Percentiles rank a stretch among this genome's conserved stretches.
Evolutionary conservation across 108 stramenopile genomes (phyloP).

Genomic region (Asterionellopsis glacialis): DNA sequence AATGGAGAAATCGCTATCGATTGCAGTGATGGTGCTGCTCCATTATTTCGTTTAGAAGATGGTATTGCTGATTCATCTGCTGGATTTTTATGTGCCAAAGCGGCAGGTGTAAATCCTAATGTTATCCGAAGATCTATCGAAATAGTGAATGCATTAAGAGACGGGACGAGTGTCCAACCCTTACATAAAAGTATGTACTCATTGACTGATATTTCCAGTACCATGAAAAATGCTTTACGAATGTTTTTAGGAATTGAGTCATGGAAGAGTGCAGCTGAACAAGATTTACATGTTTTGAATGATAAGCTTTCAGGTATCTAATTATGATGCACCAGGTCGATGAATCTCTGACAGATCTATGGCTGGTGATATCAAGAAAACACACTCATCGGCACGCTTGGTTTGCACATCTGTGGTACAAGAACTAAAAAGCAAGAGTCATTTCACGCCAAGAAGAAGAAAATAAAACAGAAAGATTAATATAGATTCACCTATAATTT

Average conservation of each 20-base stretch:
- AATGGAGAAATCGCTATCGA: slow-evolving; percentile 7
- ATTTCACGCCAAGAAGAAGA: no score
- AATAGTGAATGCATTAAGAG: slow-evolving; percentile 58
- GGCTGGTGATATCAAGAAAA: no score
- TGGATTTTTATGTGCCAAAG: slow-evolving; percentile 88
- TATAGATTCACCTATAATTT: no score
- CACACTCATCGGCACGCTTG: no score
- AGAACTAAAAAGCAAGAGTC: no score
- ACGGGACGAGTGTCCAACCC: slow-evolving; percentile 46
- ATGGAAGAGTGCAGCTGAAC: background rate
- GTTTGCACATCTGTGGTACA: no score
- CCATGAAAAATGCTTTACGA: background rate
- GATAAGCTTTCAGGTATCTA: background rate
- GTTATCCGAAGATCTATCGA: slow-evolving; percentile 61
- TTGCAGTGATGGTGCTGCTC: slow-evolving; percentile 52
- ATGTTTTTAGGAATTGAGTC: background rate
- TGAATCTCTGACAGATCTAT: no score
- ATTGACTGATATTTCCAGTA: background rate
- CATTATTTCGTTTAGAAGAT: slow-evolving; percentile 87
- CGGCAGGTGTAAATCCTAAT: slow-evolving; percentile 69
- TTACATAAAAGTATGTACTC: slow-evolving; percentile 27
- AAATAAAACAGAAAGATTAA: no score
- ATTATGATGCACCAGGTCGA: no score
- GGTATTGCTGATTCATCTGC: slow-evolving; percentile 87
- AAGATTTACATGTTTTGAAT: background rate